These are phyloP conservation scores for Lipomyces mesembrius DNA, from an alignment of 805 yeast species.

Conservation along the genomic window DNA sequence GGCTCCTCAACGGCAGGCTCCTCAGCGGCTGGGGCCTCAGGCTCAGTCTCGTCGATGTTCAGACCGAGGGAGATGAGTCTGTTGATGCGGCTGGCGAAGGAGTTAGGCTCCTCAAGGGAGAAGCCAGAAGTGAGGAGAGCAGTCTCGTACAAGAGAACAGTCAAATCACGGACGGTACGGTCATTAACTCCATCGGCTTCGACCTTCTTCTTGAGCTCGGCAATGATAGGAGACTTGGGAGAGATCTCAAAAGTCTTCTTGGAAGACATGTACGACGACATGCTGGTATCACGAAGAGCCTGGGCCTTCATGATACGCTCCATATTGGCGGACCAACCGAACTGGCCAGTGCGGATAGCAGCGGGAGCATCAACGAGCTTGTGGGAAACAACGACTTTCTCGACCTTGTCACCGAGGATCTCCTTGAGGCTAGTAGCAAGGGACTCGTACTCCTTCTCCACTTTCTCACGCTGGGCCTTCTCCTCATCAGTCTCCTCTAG, in stretches of 20 bases:
- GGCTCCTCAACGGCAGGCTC: slow-evolving; percentile 60
- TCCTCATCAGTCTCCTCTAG: slow-evolving; percentile 97
- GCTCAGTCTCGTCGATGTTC: slow-evolving; percentile 91
- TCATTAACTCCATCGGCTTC: slow-evolving; percentile 97
- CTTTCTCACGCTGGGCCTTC: slow-evolving; percentile 91
- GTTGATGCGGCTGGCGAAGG: slow-evolving; percentile 97
- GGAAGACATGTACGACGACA: slow-evolving; percentile 99
- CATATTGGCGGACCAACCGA: slow-evolving; percentile 99
- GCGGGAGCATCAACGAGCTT: slow-evolving; percentile 98
- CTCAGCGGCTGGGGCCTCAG: slow-evolving; percentile 46
- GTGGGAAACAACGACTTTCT: slow-evolving; percentile 98
- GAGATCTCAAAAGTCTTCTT: slow-evolving; percentile 99
- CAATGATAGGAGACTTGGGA: slow-evolving; percentile 93
- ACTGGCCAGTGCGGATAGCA: slow-evolving; percentile 99
- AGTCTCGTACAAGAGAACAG: slow-evolving; percentile 94
- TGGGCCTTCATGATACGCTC: slow-evolving; percentile 99
- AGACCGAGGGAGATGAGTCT: slow-evolving; percentile 97
- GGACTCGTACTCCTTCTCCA: slow-evolving; percentile 87
- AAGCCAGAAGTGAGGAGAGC: slow-evolving; percentile 98
- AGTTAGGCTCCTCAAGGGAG: slow-evolving; percentile 97
- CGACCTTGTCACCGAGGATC: slow-evolving; percentile 97
- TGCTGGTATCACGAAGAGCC: slow-evolving; percentile 97
- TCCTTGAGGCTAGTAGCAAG: slow-evolving; percentile 96
- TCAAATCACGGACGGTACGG: slow-evolving; percentile 96
- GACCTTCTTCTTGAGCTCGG: slow-evolving; percentile 94